phyloP scores from a whole-genome alignment of 805 yeast species.

The Barnettozyma siamensis region DNA sequence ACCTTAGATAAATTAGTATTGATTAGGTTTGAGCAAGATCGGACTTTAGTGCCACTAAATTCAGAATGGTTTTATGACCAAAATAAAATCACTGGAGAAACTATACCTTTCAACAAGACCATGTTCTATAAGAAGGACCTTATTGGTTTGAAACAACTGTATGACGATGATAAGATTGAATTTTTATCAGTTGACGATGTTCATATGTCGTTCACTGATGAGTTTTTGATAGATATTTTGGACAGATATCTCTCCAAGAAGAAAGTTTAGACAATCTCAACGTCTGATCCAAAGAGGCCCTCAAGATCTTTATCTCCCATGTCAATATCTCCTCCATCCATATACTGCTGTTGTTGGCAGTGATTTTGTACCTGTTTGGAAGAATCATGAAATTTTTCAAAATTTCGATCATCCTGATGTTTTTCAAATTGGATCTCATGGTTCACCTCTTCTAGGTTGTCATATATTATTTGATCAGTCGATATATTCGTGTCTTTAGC shows the following conservation, averaged over 20 bases:
- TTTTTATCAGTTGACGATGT: constrained; percentile 47
- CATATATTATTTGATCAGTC: constrained; percentile 3
- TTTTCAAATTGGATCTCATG: constrained; percentile 10
- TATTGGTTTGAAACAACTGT: constrained; percentile 51
- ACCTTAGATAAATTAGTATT: constrained; percentile 49
- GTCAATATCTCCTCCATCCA: not conserved
- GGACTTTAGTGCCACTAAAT: constrained; percentile 67
- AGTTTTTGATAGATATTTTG: constrained; percentile 40
- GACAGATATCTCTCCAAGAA: constrained; percentile 33
- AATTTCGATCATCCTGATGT: too few species aligned
- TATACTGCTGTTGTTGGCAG: not conserved
- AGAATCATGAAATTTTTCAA: too few species aligned
- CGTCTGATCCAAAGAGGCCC: constrained; percentile 21
- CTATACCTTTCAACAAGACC: constrained; percentile 44
- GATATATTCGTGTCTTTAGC: constrained; percentile 1
- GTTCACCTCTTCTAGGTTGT: constrained; percentile 12
- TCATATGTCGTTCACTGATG: constrained; percentile 63
- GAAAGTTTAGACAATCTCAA: constrained; percentile 15
- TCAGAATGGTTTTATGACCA: constrained; percentile 61
- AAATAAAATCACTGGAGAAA: constrained; percentile 36
- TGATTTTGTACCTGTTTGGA: too few species aligned
- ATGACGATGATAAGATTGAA: constrained; percentile 38
- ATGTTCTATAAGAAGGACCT: constrained; percentile 45
- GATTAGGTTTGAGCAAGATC: constrained; percentile 54
- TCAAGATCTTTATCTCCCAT: constrained; percentile 11